phyloP scores from a whole-genome alignment of 164 flowering plant species.

The Magnolia officinalis region DNA sequence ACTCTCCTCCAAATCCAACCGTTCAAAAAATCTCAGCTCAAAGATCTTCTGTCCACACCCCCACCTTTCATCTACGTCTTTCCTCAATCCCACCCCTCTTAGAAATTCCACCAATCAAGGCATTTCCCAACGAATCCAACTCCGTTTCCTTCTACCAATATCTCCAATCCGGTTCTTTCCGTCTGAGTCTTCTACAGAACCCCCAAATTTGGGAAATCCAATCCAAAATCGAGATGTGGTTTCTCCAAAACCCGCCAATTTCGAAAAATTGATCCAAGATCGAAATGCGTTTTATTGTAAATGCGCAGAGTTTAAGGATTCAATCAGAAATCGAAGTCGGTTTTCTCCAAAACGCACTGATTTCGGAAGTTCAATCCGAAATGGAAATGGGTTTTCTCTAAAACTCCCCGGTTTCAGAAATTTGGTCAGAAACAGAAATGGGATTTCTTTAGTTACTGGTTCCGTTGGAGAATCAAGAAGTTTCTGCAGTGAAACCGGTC shows the following conservation, averaged over 20 bases:
- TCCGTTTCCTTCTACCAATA: background rate
- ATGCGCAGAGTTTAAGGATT: background rate
- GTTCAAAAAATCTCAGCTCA: conserved; percentile 6
- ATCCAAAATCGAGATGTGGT: conserved; percentile 20
- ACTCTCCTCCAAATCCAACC: conserved; percentile 21
- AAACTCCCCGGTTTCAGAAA: conserved; percentile 10
- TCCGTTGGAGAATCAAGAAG: conserved; percentile 28
- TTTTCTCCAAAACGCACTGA: background rate
- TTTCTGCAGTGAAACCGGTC: conserved; percentile 39
- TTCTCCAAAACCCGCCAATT: conserved; percentile 11
- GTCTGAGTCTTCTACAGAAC: conserved; percentile 22
- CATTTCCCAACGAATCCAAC: background rate
- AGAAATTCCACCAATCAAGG: background rate
- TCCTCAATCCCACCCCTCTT: background rate
- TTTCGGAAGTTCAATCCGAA: background rate
- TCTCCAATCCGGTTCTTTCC: conserved; percentile 1
- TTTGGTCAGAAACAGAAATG: conserved; percentile 14
- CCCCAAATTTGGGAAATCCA: conserved; percentile 4
- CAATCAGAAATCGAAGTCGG: conserved; percentile 7
- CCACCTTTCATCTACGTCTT: conserved; percentile 2
- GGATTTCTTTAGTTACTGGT: conserved; percentile 12
- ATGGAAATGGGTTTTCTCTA: conserved; percentile 15
- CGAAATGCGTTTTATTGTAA: conserved; percentile 18
- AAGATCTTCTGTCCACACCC: background rate
- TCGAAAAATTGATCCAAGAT: conserved; percentile 7